Conservation (phyloP, 805 yeast genomes). For the Brettanomyces naardenensis region DNA sequence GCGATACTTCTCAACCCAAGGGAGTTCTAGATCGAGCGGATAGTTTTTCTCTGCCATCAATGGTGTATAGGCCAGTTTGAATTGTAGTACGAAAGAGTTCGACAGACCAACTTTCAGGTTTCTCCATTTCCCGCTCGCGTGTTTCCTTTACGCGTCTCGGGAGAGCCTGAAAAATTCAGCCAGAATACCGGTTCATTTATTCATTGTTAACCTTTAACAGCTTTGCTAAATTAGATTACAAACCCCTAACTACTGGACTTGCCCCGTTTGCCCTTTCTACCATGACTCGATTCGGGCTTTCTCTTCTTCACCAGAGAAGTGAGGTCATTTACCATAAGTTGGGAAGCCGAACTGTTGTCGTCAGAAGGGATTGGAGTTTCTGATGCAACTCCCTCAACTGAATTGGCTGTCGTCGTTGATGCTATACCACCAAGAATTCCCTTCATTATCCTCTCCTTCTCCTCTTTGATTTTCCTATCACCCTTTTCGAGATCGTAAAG, state of each 20-base stretch:
- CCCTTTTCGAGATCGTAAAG: slow-evolving; percentile 46
- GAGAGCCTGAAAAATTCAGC: no score
- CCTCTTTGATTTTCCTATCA: slow-evolving; percentile 39
- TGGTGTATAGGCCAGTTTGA: no score
- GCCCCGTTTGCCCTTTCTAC: no score
- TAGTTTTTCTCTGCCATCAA: slow-evolving; percentile 10
- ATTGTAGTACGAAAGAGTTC: no score
- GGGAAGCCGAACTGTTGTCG: slow-evolving; percentile 1
- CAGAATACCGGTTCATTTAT: no score
- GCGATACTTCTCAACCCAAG: slow-evolving; percentile 89
- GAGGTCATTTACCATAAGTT: slow-evolving; percentile 46
- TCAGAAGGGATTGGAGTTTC: slow-evolving; percentile 17
- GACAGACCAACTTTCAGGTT: no score
- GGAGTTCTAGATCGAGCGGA: slow-evolving; percentile 26
- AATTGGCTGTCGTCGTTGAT: slow-evolving; percentile 1
- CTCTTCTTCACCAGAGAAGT: slow-evolving; percentile 55
- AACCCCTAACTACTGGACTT: no score
- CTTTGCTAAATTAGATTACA: no score
- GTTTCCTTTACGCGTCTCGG: no score
- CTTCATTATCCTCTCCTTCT: slow-evolving; percentile 44
- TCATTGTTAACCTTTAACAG: no score
- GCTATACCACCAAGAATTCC: slow-evolving; percentile 47
- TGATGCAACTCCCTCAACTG: slow-evolving; percentile 1
- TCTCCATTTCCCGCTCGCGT: slow-evolving; percentile 2
- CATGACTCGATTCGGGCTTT: slow-evolving; percentile 16